Conservation (phyloP, 371 early-diverging fungal genomes). For the Thermomucor indicae-seudaticae region DNA sequence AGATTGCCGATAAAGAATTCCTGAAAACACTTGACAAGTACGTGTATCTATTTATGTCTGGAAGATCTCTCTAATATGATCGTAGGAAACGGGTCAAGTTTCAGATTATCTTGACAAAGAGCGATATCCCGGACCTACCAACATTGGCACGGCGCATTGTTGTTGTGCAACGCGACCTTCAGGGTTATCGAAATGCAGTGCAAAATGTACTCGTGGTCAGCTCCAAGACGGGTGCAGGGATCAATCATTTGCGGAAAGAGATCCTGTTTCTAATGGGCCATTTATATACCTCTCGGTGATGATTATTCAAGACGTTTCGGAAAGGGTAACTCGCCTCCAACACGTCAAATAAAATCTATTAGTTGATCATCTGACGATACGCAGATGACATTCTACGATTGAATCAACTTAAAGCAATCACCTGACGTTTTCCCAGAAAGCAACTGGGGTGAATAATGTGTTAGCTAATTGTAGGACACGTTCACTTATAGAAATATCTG, state of each 20-base stretch:
- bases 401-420: too few relatives aligned
- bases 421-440: too few relatives aligned
- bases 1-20: slow-evolving; percentile 58
- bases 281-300: too few relatives aligned
- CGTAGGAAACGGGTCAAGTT: slow-evolving; percentile 53
- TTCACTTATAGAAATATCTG: too few relatives aligned
- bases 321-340: too few relatives aligned
- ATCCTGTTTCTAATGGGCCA: slow-evolving; percentile 45
- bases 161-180: slow-evolving; percentile 32
- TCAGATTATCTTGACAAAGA: slow-evolving; percentile 80
- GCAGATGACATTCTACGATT: too few relatives aligned
- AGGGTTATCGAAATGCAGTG: slow-evolving; percentile 42
- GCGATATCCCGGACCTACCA: slow-evolving; percentile 64
- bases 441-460: too few relatives aligned
- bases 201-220: slow-evolving; percentile 52
- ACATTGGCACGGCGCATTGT: slow-evolving; percentile 58
- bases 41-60: slow-evolving; percentile 1
- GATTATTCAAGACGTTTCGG: too few relatives aligned
- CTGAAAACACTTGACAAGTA: slow-evolving; percentile 54
- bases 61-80: neutral
- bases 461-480: too few relatives aligned
- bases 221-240: slow-evolving; percentile 51
- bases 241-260: slow-evolving; percentile 57
- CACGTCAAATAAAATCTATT: too few relatives aligned
- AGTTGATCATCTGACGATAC: too few relatives aligned